These are phyloP conservation scores for Cordyceps fumosorosea DNA, from an alignment of 2,329 filamentous ascomycete genomes.

Conservation along the genomic window DNA sequence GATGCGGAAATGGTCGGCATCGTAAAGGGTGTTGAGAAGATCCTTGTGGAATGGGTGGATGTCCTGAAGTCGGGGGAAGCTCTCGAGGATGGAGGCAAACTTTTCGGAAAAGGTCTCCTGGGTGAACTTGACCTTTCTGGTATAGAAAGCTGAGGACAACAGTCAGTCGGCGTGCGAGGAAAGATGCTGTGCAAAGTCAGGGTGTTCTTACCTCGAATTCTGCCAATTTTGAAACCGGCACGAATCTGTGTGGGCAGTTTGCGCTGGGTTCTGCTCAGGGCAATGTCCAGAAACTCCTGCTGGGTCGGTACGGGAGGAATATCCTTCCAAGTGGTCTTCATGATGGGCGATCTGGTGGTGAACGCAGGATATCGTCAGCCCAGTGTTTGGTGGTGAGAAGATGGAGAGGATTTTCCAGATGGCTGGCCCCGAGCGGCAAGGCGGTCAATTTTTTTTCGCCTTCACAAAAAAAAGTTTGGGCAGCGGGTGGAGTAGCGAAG, in stretches of 20 bases:
- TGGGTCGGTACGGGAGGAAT: constrained; percentile 85
- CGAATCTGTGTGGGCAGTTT: constrained; percentile 93
- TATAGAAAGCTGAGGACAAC: constrained; percentile 69
- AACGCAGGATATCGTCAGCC: constrained; percentile 9
- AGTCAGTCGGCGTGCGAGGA: constrained; percentile 9
- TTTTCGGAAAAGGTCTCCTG: constrained; percentile 96
- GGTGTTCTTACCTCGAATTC: constrained; percentile 59
- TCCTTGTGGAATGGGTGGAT: constrained; percentile 87
- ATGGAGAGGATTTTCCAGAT: constrained; percentile 14
- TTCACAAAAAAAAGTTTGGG: constrained; percentile 9
- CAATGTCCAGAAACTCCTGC: constrained; percentile 96
- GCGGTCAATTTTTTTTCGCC: constrained; percentile 29
- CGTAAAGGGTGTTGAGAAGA: constrained; percentile 92
- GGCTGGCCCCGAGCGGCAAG: constrained; percentile 12
- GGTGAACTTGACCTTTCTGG: constrained; percentile 96
- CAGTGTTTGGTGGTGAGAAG: constrained; percentile 9
- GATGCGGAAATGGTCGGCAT: constrained; percentile 96
- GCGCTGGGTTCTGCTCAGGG: constrained; percentile 87
- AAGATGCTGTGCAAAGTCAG: background rate
- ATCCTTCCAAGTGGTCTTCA: constrained; percentile 64
- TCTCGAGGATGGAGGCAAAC: constrained; percentile 81
- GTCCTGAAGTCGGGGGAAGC: constrained; percentile 86
- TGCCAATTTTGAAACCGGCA: constrained; percentile 86
- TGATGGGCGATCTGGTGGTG: constrained; percentile 31
- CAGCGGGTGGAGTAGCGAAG: constrained; percentile 10